Conservation (phyloP, 768 basidiomycete genomes). For the Pilatotrama ljubarskyi region DNA sequence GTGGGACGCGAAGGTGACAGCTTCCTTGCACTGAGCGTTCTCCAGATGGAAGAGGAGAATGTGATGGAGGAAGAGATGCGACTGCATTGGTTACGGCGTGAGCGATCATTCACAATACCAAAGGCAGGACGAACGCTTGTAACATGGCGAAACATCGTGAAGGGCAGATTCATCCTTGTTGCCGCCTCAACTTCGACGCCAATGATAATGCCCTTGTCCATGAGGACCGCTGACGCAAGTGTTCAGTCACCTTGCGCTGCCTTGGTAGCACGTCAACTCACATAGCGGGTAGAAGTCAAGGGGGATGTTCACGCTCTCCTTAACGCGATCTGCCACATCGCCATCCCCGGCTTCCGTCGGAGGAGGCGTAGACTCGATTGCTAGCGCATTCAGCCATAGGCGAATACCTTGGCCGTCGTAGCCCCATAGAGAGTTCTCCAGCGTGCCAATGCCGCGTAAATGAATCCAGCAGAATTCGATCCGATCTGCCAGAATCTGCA, state of each 20-base stretch:
- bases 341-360: conserved; percentile 33
- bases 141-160: conserved; percentile 88
- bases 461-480: conserved; percentile 99
- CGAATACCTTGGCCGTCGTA: conserved; percentile 89
- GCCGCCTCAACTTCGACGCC: conserved; percentile 90
- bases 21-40: conserved; percentile 62
- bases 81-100: conserved; percentile 44
- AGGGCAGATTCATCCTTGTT: conserved; percentile 72
- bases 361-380: conserved; percentile 66
- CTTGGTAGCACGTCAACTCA: conserved; percentile 38
- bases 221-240: conserved; percentile 73
- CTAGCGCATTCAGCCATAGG: conserved; percentile 94
- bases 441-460: conserved; percentile 84
- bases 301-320: conserved; percentile 91
- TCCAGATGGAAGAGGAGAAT: conserved; percentile 82
- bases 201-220: conserved; percentile 99
- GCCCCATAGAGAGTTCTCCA: conserved; percentile 98
- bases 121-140: conserved; percentile 66
- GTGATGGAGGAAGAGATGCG: conserved; percentile 92
- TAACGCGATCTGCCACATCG: conserved; percentile 42
- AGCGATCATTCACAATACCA: neutral
- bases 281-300: conserved; percentile 96
- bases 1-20: conserved; percentile 81
- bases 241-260: conserved; percentile 9
- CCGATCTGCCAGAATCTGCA: conserved; percentile 95